Evolutionary conservation across 2,329 filamentous ascomycete genomes (phyloP), one percentile per base, ranked within the genome.

Genomic region (Pseudonectria buxi): DNA sequence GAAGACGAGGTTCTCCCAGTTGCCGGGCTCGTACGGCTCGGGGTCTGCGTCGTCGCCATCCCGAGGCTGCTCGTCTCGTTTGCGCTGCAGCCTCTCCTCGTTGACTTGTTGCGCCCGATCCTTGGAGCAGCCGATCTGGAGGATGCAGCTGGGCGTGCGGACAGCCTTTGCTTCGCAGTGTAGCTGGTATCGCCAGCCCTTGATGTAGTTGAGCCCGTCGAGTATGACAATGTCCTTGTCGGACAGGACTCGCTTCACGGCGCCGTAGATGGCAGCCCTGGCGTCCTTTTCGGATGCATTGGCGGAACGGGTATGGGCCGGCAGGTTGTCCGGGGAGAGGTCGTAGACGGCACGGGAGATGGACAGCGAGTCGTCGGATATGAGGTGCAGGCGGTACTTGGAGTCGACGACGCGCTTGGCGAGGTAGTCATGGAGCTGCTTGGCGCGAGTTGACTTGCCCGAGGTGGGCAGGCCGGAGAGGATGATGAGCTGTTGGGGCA

Each of bases 121-220:
- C 4, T 65, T 59, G 9, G 65, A 53, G 43, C 73, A 76, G 0
- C 78, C 78, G 29, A 82, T 66, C 58, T 81, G 78, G 44, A 92
- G 66, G 37, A 92, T 77, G 51, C 83, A 88, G 59, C 76, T 83
- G 3, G 83, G 76, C 4, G 86, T 92, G 44, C 80, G 68, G 35
- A 85, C 65, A 31, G 86, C 86, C 62, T 92, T 92, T 26, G 86
- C 78, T 62, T 92, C 86, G 64, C 86, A 90, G 59, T 82, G 83
- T 14, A 94, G 68, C 67, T 94, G 86, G 58, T 94, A 94, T 32
- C 86, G 73, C 76, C 85, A 92, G 26, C 86, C 86, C 60, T 92
- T 92, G 64, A 94, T 94, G 62, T 92, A 94, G 61, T 92, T 92
- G 41, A 86, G 65, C 2, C 81, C 79, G 56, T 94, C 86, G 12